phyloP scores from a whole-genome alignment of 106 monocot species.

The Dendrobium chrysotoxum region DNA sequence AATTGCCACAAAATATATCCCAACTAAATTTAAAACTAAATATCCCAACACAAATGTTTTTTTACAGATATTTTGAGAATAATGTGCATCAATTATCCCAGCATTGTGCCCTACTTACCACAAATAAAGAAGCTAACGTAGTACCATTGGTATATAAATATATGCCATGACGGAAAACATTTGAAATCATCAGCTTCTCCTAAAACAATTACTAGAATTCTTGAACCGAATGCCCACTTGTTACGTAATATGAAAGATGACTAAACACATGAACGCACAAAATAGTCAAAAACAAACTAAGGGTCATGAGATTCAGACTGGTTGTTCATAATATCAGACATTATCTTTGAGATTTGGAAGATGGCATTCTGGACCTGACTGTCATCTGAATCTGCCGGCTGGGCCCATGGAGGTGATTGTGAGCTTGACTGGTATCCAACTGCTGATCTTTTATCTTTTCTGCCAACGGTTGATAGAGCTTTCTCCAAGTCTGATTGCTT shows the following conservation, averaged over 20 bases:
- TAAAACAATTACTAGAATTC: not conserved
- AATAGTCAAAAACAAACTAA: not conserved
- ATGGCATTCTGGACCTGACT: constrained; percentile 18
- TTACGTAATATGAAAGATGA: not conserved
- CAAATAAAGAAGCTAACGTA: too few relatives aligned
- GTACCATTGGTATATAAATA: too few relatives aligned
- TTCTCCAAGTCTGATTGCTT: constrained; percentile 19
- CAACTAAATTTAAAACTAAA: too few relatives aligned
- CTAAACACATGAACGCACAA: not conserved
- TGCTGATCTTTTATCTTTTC: constrained; percentile 4
- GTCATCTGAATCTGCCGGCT: not conserved
- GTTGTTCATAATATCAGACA: constrained; percentile 8
- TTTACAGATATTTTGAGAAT: too few relatives aligned
- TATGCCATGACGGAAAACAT: too few relatives aligned
- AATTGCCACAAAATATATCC: too few relatives aligned
- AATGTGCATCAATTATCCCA: too few relatives aligned
- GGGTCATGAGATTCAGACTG: constrained; percentile 6
- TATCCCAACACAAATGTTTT: too few relatives aligned
- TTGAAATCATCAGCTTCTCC: not conserved
- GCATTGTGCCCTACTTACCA: too few relatives aligned
- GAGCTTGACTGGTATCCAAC: not conserved
- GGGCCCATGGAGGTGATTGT: constrained; percentile 6
- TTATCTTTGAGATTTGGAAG: constrained; percentile 17
- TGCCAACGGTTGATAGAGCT: constrained; percentile 7
- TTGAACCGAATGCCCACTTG: not conserved